phyloP scores from a whole-genome alignment of 345 rosid species.

The Salix purpurea region DNA sequence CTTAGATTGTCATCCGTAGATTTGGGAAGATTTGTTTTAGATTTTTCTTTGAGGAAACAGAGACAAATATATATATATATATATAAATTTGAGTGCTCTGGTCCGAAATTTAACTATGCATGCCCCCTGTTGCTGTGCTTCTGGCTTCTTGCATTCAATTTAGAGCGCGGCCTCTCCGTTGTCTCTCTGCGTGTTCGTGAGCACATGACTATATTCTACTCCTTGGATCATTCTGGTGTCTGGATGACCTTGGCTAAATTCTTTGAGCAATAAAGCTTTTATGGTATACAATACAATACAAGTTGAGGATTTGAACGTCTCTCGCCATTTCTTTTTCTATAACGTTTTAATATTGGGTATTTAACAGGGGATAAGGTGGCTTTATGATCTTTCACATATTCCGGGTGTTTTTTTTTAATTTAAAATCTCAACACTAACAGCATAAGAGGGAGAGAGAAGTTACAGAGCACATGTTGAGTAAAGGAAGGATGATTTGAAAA shows the following conservation, averaged over 20 bases:
- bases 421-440: not conserved
- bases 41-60: not conserved
- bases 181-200: not conserved
- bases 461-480: slow-evolving; percentile 12
- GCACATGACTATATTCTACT: not conserved
- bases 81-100: not conserved
- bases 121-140: not conserved
- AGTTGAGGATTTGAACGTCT: not conserved
- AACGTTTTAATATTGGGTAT: not conserved
- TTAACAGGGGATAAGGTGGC: not conserved
- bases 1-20: not conserved
- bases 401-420: slow-evolving; percentile 9
- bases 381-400: not conserved
- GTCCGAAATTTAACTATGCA: not conserved
- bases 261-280: not conserved
- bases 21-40: not conserved
- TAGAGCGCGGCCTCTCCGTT: not conserved
- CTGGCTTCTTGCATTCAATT: not conserved
- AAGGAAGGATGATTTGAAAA: slow-evolving; percentile 10
- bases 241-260: not conserved
- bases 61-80: no score
- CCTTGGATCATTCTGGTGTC: not conserved
- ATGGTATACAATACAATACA: not conserved
- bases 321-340: not conserved
- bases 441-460: not conserved